Percentiles rank a stretch among this genome's conserved stretches.
phyloP scores from a whole-genome alignment of 176 grass and related monocot genomes.

The Juncus inflexus region DNA sequence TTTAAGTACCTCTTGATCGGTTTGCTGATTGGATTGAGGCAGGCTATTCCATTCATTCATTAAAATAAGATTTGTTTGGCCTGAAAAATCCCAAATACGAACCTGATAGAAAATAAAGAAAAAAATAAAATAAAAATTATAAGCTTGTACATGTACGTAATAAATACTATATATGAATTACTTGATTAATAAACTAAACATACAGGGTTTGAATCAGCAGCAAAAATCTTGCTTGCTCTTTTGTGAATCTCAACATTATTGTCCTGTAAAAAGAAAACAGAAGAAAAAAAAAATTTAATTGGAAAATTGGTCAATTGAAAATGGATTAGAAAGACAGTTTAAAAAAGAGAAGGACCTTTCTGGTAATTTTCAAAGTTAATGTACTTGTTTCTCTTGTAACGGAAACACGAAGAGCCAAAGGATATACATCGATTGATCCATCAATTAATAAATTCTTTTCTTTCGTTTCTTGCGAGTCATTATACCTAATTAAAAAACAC shows the following conservation, averaged over 20 bases:
- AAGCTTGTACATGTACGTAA: conserved; percentile 1
- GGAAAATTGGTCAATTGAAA: conserved; percentile 2
- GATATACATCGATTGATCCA: conserved; percentile 33
- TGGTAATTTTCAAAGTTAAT: conserved; percentile 73
- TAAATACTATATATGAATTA: conserved; percentile 12
- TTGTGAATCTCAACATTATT: conserved; percentile 81
- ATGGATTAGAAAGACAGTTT: not conserved
- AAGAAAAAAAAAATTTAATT: conserved; percentile 1
- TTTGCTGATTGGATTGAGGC: conserved; percentile 47
- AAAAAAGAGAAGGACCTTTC: conserved; percentile 54
- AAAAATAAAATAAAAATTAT: conserved; percentile 16
- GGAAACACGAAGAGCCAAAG: conserved; percentile 47
- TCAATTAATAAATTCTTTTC: conserved; percentile 24
- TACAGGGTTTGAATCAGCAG: conserved; percentile 63
- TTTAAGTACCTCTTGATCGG: conserved; percentile 78
- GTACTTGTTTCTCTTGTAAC: conserved; percentile 52
- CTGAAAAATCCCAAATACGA: conserved; percentile 94
- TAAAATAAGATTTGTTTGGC: conserved; percentile 72
- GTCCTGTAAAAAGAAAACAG: conserved; percentile 46
- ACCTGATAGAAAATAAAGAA: conserved; percentile 48
- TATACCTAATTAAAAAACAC: conserved; percentile 24
- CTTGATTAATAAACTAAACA: conserved; percentile 17
- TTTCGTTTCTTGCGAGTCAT: conserved; percentile 21
- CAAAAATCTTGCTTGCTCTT: conserved; percentile 80
- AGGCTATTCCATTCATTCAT: conserved; percentile 76